Evolutionary conservation across 345 rosid genomes (phyloP), one percentile per base, ranked within the genome.

Genomic region (Salix purpurea): DNA sequence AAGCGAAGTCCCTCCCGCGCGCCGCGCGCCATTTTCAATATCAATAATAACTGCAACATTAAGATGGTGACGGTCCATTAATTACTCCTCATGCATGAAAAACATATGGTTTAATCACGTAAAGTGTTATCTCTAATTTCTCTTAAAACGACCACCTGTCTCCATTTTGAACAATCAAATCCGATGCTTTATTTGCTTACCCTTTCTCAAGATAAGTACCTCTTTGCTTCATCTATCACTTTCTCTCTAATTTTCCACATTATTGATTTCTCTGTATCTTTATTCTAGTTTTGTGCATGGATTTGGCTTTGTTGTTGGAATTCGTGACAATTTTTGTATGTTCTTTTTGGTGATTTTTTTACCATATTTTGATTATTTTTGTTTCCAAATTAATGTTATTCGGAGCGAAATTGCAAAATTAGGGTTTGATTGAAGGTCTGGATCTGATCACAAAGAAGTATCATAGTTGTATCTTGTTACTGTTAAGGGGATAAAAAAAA

Each of bases 401-500:
- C 66, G 76, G 69, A 70, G 23, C 74, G 30, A 44, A 56, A 71
- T 52, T 54, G 23, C 52, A 40, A 54, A 34, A 30, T 30, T 71
- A 56, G 26, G 71, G 39, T 26, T 44, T 61, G 44, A 15, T 46
- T 69, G 46, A 18, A 18, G 54, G 60, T 48, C 72, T 69, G 36
- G 28, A 58, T 58, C 64, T 10, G 64, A 58, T 58, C 64, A 23
- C 28, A 24, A 58, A 58, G 28, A 58, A 58, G 12, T 8, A 46
- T 10, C 5, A 30, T 44, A 26, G 19, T 30, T 71, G 21, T 36
- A 7, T 65, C 28, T 76, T 32, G 32, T 46, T 50, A 62, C 62
- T 24, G 67, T 72, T 72, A 65, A 83, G 77, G 84, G 82, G 75
- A 81, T 74, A 52, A 62, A 7, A 34, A 34, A 34, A 34, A 48